phyloP scores from a whole-genome alignment of 2,329 filamentous ascomycete genomes.

The Penicillium polonicum region DNA sequence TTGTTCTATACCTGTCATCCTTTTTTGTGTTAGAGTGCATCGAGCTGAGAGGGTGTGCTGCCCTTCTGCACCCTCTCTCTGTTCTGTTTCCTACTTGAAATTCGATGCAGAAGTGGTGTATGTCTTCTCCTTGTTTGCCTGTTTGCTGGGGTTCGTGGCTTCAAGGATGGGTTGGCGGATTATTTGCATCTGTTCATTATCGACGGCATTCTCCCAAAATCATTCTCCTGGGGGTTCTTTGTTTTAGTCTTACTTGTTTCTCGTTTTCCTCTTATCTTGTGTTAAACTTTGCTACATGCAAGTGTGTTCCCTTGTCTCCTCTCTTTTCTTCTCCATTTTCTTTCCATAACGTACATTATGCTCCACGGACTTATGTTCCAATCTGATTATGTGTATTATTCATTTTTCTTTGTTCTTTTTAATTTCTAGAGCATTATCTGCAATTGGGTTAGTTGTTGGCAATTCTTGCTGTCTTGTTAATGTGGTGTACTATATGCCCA shows the following conservation, averaged over 20 bases:
- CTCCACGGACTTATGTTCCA: conserved; percentile 10
- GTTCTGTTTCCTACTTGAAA: conserved; percentile 14
- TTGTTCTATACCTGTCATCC: conserved; percentile 20
- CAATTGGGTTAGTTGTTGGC: neutral
- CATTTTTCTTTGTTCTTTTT: neutral
- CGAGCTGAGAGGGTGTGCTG: conserved; percentile 13
- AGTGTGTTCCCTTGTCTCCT: conserved; percentile 5
- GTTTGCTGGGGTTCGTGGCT: conserved; percentile 12
- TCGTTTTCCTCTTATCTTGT: conserved; percentile 20
- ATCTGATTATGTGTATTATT: conserved; percentile 9
- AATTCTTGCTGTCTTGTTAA: neutral
- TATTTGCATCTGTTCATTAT: conserved; percentile 11
- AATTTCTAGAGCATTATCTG: neutral
- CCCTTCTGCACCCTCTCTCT: conserved; percentile 7
- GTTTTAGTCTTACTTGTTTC: conserved; percentile 17
- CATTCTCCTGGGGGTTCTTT: conserved; percentile 17
- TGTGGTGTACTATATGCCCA: neutral
- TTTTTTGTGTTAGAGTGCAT: conserved; percentile 26
- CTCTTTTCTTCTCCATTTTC: neutral
- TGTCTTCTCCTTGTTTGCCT: conserved; percentile 9
- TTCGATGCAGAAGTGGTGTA: conserved; percentile 11
- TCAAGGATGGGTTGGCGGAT: conserved; percentile 16
- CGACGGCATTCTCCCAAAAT: conserved; percentile 21
- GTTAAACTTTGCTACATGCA: conserved; percentile 11
- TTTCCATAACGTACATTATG: conserved; percentile 22